Evolutionary conservation across 371 early-diverging fungal genomes (phyloP).

Genomic region (Enterospora canceri): DNA sequence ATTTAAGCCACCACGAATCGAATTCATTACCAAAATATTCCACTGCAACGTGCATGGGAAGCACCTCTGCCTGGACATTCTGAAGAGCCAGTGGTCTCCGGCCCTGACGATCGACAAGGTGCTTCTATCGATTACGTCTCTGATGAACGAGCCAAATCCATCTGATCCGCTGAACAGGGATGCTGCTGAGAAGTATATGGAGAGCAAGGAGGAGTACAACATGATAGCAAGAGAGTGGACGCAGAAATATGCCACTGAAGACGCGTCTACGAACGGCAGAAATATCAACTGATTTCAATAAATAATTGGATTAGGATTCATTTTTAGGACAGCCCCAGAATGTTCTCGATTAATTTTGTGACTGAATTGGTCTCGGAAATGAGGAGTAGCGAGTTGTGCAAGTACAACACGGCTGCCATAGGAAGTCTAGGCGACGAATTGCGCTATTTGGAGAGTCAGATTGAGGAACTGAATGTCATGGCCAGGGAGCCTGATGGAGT

Average conservation of each 20-base stretch:
- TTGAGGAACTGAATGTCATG: constrained; percentile 12
- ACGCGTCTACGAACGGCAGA: neutral
- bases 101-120: constrained; percentile 85
- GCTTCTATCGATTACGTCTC: constrained; percentile 77
- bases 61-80: constrained; percentile 89
- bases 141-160: constrained; percentile 90
- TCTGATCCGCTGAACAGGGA: constrained; percentile 92
- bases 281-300: neutral
- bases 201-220: constrained; percentile 62
- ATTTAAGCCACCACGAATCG: constrained; percentile 89
- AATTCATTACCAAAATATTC: constrained; percentile 69
- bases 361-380: constrained; percentile 21
- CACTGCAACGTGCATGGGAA: constrained; percentile 95
- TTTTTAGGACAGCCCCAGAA: neutral
- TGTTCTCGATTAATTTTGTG: constrained; percentile 9
- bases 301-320: neutral
- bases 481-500: neutral
- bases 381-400: constrained; percentile 6
- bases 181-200: constrained; percentile 68
- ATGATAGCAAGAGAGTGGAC: constrained; percentile 68
- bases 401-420: constrained; percentile 9
- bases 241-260: constrained; percentile 61
- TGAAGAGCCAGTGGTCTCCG: constrained; percentile 97
- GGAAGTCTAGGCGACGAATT: constrained; percentile 13
- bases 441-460: constrained; percentile 7